A percentile compares a stretch with the other conserved stretches of the same genome.
phyloP scores from a whole-genome alignment of 768 basidiomycete species.

The Boletus pseudopeckii region DNA sequence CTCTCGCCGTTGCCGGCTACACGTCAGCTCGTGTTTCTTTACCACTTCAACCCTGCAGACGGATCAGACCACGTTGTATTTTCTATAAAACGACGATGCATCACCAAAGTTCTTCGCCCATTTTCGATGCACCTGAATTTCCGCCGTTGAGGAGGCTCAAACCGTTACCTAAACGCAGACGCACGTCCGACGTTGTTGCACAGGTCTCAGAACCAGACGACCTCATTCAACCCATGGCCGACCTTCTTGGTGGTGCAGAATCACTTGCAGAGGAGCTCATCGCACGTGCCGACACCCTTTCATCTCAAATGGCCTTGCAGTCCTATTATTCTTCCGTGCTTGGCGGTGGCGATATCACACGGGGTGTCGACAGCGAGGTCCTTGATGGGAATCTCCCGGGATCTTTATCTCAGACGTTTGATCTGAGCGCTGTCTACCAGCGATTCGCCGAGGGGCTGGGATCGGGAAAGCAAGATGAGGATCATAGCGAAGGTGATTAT shows the following conservation, averaged over 20 bases:
- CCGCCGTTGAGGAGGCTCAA: constrained; percentile 64
- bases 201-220: constrained; percentile 25
- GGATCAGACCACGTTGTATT: constrained; percentile 13
- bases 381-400: constrained; percentile 17
- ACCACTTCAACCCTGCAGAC: constrained; percentile 13
- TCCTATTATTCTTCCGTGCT: constrained; percentile 62
- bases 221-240: constrained; percentile 30
- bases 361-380: constrained; percentile 25
- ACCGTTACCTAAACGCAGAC: constrained; percentile 74
- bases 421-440: constrained; percentile 27
- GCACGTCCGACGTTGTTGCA: constrained; percentile 40
- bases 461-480: constrained; percentile 45
- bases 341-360: constrained; percentile 39
- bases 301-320: constrained; percentile 58
- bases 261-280: constrained; percentile 56
- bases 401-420: constrained; percentile 25
- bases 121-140: constrained; percentile 65
- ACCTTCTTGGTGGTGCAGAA: constrained; percentile 40
- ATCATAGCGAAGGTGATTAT: constrained; percentile 58
- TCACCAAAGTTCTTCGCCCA: constrained; percentile 48
- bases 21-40: constrained; percentile 31
- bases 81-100: constrained; percentile 42
- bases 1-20: constrained; percentile 10
- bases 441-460: constrained; percentile 23
- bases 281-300: constrained; percentile 53